These are phyloP conservation scores for Trichoderma guizhouense DNA, from an alignment of 2,329 filamentous ascomycete genomes.

Conservation along the genomic window DNA sequence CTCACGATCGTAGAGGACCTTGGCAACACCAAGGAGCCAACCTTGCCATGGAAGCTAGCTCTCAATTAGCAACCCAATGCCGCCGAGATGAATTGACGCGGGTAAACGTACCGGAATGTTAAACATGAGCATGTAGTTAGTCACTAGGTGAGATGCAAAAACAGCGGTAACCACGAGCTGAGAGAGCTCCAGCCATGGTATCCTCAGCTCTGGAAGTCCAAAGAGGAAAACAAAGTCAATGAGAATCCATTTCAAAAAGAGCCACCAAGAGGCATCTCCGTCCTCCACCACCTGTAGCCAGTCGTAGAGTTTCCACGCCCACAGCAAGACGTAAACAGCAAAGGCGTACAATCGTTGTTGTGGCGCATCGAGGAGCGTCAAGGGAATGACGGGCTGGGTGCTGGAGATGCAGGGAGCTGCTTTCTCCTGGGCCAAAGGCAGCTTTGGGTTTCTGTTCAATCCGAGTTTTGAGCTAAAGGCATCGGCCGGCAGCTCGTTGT, in stretches of 20 bases:
- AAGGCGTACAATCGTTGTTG: slow-evolving; percentile 85
- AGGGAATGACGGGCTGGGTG: slow-evolving; percentile 69
- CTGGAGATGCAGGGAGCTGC: slow-evolving; percentile 26
- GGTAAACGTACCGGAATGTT: slow-evolving; percentile 64
- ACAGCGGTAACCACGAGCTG: slow-evolving; percentile 67
- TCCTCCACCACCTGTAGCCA: slow-evolving; percentile 75
- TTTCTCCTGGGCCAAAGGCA: slow-evolving; percentile 49
- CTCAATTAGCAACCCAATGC: neutral
- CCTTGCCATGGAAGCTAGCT: slow-evolving; percentile 66
- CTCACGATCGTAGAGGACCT: slow-evolving; percentile 88
- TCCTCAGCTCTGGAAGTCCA: slow-evolving; percentile 78
- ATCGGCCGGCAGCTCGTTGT: slow-evolving; percentile 29
- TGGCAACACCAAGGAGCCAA: slow-evolving; percentile 69
- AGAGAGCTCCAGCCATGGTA: slow-evolving; percentile 95
- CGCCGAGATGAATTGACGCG: neutral
- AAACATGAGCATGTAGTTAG: slow-evolving; percentile 90
- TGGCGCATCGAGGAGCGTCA: slow-evolving; percentile 80
- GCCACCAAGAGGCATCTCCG: slow-evolving; percentile 80
- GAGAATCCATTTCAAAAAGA: slow-evolving; percentile 90
- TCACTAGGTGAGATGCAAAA: slow-evolving; percentile 66
- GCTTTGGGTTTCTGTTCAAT: slow-evolving; percentile 24
- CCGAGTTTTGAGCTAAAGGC: neutral
- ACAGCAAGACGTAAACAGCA: slow-evolving; percentile 71
- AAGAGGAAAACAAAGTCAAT: slow-evolving; percentile 87
- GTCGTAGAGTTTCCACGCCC: slow-evolving; percentile 84